Evolutionary conservation across 768 basidiomycete genomes (phyloP).

Genomic region (Suillus weaverae): DNA sequence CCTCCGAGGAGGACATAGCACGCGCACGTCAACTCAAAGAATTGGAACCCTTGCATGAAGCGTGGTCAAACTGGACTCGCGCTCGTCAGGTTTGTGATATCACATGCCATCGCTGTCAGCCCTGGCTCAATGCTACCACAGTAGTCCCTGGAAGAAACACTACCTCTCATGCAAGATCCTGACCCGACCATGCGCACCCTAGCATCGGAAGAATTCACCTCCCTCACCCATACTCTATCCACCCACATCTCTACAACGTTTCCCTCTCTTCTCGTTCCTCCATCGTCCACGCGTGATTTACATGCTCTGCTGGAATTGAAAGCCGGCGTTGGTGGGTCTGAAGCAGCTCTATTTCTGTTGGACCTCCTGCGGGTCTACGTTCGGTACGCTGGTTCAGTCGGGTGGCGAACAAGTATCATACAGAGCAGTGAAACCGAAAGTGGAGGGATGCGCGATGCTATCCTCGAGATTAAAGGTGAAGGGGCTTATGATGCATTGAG

Average conservation of each 20-base stretch:
- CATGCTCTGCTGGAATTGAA: slow-evolving; percentile 90
- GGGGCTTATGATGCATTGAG: slow-evolving; percentile 76
- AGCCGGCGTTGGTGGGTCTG: slow-evolving; percentile 89
- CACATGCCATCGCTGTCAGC: slow-evolving; percentile 5
- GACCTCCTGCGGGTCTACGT: slow-evolving; percentile 84
- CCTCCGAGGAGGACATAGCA: slow-evolving; percentile 55
- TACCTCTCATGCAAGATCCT: slow-evolving; percentile 63
- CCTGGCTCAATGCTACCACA: slow-evolving; percentile 23
- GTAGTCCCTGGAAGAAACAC: slow-evolving; percentile 69
- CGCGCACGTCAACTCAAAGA: slow-evolving; percentile 66
- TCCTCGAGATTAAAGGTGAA: slow-evolving; percentile 74
- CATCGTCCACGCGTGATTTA: slow-evolving; percentile 61
- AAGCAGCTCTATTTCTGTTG: slow-evolving; percentile 77
- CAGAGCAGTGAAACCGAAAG: slow-evolving; percentile 56
- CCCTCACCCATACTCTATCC: slow-evolving; percentile 39
- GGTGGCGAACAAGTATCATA: slow-evolving; percentile 65
- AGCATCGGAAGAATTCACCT: slow-evolving; percentile 63
- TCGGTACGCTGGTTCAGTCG: slow-evolving; percentile 51
- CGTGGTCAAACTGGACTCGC: slow-evolving; percentile 67
- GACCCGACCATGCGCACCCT: slow-evolving; percentile 76
- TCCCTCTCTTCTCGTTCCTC: slow-evolving; percentile 72
- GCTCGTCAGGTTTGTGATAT: slow-evolving; percentile 52
- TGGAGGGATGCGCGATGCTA: slow-evolving; percentile 76
- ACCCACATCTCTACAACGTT: slow-evolving; percentile 44
- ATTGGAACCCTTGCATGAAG: slow-evolving; percentile 60